phyloP scores from a whole-genome alignment of 2,329 filamentous ascomycete species.

The Calonectria honghensis region DNA sequence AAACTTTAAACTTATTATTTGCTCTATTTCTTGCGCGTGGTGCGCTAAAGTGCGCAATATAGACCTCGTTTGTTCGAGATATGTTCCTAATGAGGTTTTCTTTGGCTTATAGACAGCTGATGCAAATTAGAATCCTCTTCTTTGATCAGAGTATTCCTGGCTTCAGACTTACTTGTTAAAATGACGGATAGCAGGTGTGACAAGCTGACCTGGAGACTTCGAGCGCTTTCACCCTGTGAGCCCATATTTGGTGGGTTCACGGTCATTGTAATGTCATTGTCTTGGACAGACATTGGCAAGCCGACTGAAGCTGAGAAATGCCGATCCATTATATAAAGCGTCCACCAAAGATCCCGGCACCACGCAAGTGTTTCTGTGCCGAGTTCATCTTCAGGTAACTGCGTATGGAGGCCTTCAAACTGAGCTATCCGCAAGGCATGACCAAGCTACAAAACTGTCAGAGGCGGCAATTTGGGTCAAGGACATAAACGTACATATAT shows the following conservation, averaged over 20 bases:
- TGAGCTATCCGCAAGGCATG: slow-evolving; percentile 65
- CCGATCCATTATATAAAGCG: slow-evolving; percentile 63
- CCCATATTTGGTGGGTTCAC: slow-evolving; percentile 54
- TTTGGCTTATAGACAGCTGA: slow-evolving; percentile 61
- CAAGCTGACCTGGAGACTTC: slow-evolving; percentile 61
- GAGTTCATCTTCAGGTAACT: slow-evolving; percentile 61
- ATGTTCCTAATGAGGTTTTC: slow-evolving; percentile 58
- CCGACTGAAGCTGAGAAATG: slow-evolving; percentile 63
- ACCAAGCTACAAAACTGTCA: slow-evolving; percentile 55
- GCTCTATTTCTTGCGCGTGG: slow-evolving; percentile 63
- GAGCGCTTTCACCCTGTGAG: slow-evolving; percentile 55
- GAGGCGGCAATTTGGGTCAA: accelerated
- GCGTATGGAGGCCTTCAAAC: slow-evolving; percentile 63
- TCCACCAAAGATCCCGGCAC: slow-evolving; percentile 64
- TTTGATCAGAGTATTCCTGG: accelerated
- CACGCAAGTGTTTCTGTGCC: slow-evolving; percentile 56
- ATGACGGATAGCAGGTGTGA: slow-evolving; percentile 61
- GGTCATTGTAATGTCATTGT: slow-evolving; percentile 61
- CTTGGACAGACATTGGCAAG: slow-evolving; percentile 60
- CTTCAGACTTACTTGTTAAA: slow-evolving; percentile 56
- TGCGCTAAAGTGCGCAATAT: slow-evolving; percentile 61
- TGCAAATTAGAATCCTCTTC: not conserved
- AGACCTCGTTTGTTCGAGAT: slow-evolving; percentile 60
- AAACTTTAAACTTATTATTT: slow-evolving; percentile 58
- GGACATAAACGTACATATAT: slow-evolving; percentile 49